Base-by-base conservation (phyloP, 441 rosid genomes). In the Hura crepitans region DNA sequence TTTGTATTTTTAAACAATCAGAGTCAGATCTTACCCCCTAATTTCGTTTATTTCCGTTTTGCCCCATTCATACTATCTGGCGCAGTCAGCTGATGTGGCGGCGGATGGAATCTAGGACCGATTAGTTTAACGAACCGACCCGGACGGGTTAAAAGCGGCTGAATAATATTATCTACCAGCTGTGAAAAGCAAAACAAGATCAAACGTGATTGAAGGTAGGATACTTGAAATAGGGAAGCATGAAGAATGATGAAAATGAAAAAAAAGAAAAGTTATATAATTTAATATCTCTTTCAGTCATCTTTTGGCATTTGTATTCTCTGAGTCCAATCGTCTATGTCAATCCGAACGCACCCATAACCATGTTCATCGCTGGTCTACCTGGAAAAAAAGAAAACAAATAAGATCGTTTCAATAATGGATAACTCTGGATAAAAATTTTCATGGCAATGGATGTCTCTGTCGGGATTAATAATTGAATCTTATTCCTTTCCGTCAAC, bases 401-500 rank as follows among this genome's bases (percentile, higher is more conserved):
- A 63, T 55, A 30, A 43, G 62, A 39, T 68, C 30, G 42, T 51
- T 67, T 51, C 14, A 58, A 60, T 46, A 65, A 66, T 53, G 10
- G 62, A 60, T 74, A 25, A 50, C 55, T 63, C 17, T 27, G 20
- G n/a, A 23, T 4, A 5, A 60, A 46, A 47, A 3, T 6, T 28
- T 37, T 39, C 23, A 77, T 77, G 78, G 83, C 57, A 78, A 35
- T 35, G 39, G 39, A 78, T 85, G 91, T 72, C 49, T 37, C 18
- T 72, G 75, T 80, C 88, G 93, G 87, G 71, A 80, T 81, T 77
- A 69, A 77, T 82, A 30, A 35, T 59, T 68, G 25, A 2, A 18
- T 45, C 18, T 12, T 75, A 30, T 65, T 75, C 69, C 47, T 75
- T 55, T 42, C n/a, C 10, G n/a, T 30, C 17, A 66, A 71, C 45